These are phyloP conservation scores for Curvularia sp. DNA, from an alignment of 2,329 filamentous ascomycete species.

Conservation along the genomic window DNA sequence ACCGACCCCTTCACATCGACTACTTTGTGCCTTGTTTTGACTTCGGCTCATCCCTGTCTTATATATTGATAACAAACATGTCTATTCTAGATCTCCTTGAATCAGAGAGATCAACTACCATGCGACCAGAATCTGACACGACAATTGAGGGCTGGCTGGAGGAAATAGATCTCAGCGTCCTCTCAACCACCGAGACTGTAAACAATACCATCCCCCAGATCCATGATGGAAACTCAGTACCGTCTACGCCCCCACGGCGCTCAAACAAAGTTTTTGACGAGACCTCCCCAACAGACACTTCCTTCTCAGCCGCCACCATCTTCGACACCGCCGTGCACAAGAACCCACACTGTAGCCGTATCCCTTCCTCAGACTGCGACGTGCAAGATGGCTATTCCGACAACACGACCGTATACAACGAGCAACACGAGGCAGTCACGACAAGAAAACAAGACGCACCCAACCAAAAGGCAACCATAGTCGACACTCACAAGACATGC, in stretches of 20 bases:
- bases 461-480: not conserved
- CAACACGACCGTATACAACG: slow-evolving; percentile 16
- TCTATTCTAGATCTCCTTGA: not conserved
- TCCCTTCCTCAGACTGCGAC: not conserved
- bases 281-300: slow-evolving; percentile 37
- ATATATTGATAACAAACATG: not conserved
- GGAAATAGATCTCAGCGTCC: not conserved
- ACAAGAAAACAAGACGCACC: not conserved
- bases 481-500: not conserved
- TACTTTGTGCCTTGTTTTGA: not conserved
- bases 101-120: not conserved
- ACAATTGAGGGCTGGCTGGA: not conserved
- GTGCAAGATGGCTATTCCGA: slow-evolving; percentile 14
- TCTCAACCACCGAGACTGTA: not conserved
- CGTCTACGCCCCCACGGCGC: slow-evolving; percentile 3
- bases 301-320: slow-evolving; percentile 30
- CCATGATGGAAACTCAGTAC: not conserved
- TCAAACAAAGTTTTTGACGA: slow-evolving; percentile 2
- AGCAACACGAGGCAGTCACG: not conserved
- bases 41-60: not conserved
- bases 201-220: not conserved
- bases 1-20: not conserved
- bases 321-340: slow-evolving; percentile 29
- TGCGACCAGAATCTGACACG: not conserved
- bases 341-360: not conserved